phyloP scores from a whole-genome alignment of 306 rosid species.

The Dalbergia oliveri region DNA sequence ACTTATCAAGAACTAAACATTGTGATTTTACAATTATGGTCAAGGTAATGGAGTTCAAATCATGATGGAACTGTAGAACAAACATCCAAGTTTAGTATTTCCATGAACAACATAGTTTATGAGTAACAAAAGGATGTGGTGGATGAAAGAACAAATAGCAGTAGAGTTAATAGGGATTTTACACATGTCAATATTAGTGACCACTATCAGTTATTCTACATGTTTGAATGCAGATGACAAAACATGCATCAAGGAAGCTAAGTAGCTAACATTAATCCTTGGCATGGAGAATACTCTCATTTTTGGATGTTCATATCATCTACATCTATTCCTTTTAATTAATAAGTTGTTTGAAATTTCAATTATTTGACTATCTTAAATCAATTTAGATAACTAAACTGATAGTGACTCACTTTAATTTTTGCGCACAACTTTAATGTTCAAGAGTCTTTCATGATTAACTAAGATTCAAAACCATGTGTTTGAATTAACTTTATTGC shows the following conservation, averaged over 20 bases:
- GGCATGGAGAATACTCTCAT: not conserved
- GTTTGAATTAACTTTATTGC: not conserved
- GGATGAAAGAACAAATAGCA: too few species aligned
- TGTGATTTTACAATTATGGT: too few species aligned
- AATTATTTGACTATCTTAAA: too few species aligned
- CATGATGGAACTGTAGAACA: too few species aligned
- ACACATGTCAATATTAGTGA: too few species aligned
- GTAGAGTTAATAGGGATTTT: too few species aligned
- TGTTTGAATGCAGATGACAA: not conserved
- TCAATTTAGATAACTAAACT: not conserved
- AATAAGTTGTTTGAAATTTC: conserved; percentile 34
- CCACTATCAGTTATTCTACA: too few species aligned
- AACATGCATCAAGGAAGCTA: not conserved
- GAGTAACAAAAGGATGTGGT: too few species aligned
- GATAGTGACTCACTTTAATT: not conserved
- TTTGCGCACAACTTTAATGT: not conserved
- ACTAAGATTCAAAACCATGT: not conserved
- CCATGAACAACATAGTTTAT: too few species aligned
- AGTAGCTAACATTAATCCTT: not conserved
- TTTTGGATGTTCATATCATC: not conserved
- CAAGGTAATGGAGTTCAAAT: too few species aligned
- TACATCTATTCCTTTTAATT: conserved; percentile 12
- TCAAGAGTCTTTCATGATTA: conserved; percentile 2
- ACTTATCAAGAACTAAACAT: too few species aligned
- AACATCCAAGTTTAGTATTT: too few species aligned